These are phyloP conservation scores for Tricholoma terreum DNA, from an alignment of 768 basidiomycete species.

Conservation along the genomic window DNA sequence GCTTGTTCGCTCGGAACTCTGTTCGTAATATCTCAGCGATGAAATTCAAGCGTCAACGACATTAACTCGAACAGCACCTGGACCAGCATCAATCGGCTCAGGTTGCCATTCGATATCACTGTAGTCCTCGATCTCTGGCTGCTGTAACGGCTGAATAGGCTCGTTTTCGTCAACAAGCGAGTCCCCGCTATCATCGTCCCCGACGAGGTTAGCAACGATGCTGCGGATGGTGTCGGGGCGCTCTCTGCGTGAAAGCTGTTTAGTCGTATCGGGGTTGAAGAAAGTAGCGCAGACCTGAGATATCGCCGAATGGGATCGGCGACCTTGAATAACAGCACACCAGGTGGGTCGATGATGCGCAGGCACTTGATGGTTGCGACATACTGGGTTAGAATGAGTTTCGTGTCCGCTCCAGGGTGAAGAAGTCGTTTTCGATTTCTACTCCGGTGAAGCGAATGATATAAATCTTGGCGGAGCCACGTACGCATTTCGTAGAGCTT, in stretches of 20 bases:
- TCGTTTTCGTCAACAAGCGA: conserved; percentile 84
- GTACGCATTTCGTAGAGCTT: conserved; percentile 76
- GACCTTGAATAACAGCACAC: conserved; percentile 89
- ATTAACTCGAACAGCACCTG: conserved; percentile 49
- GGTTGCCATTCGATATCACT: conserved; percentile 93
- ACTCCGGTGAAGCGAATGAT: conserved; percentile 1
- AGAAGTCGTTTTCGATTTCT: conserved; percentile 87
- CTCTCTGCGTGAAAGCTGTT: conserved; percentile 43
- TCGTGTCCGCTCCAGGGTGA: conserved; percentile 95
- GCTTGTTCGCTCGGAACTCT: conserved; percentile 92
- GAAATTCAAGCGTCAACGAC: background rate
- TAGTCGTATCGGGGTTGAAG: background rate
- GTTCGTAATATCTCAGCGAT: background rate
- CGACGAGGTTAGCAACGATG: conserved; percentile 89
- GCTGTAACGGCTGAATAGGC: conserved; percentile 70
- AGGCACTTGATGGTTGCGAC: conserved; percentile 90
- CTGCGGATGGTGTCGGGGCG: conserved; percentile 92
- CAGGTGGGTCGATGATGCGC: conserved; percentile 86
- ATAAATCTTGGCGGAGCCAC: background rate
- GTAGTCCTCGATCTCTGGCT: conserved; percentile 80
- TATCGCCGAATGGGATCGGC: conserved; percentile 91
- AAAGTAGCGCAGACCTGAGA: conserved; percentile 54
- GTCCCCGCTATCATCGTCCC: conserved; percentile 78
- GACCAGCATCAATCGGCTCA: conserved; percentile 94
- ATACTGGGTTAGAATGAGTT: conserved; percentile 85